phyloP scores from a whole-genome alignment of 352 stramenopile species.

The Phytophthora pluvialis region DNA sequence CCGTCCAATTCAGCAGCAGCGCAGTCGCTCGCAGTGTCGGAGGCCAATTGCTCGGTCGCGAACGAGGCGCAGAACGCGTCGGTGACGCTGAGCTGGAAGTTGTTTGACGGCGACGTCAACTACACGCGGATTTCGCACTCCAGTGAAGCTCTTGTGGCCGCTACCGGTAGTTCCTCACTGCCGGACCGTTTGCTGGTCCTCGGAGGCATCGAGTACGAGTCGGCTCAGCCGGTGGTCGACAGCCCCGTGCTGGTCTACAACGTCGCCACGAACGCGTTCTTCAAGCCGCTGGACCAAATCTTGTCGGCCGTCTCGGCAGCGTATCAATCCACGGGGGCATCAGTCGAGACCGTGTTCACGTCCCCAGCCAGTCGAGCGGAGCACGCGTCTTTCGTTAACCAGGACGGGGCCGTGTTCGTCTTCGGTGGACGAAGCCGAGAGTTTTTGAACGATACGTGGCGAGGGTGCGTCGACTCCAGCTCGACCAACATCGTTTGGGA shows the following conservation, averaged over 20 bases:
- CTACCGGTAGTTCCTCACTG: conserved; percentile 1
- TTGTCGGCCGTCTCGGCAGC: conserved; percentile 43
- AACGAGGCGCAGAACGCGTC: conserved; percentile 47
- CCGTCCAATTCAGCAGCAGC: too few species aligned
- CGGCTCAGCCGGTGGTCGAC: conserved; percentile 62
- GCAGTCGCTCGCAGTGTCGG: conserved; percentile 20
- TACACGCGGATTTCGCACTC: conserved; percentile 66
- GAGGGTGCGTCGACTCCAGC: conserved; percentile 57
- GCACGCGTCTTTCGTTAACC: conserved; percentile 51
- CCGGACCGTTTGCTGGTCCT: conserved; percentile 54
- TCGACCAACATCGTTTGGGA: conserved; percentile 53
- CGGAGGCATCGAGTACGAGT: conserved; percentile 76
- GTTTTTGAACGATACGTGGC: conserved; percentile 70
- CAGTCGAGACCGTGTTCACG: conserved; percentile 57
- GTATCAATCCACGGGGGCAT: conserved; percentile 14
- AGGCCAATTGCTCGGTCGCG: conserved; percentile 40
- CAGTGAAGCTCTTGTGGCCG: conserved; percentile 33
- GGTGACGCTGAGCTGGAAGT: conserved; percentile 42
- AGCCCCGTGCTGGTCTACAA: conserved; percentile 66
- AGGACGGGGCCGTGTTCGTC: neutral
- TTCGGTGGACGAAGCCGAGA: conserved; percentile 1
- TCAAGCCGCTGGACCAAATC: conserved; percentile 54
- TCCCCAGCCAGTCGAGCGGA: conserved; percentile 66
- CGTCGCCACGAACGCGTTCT: conserved; percentile 47
- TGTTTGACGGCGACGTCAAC: conserved; percentile 35